phyloP scores from a whole-genome alignment of 2,329 filamentous ascomycete genomes.

The Colletotrichum trifolii region DNA sequence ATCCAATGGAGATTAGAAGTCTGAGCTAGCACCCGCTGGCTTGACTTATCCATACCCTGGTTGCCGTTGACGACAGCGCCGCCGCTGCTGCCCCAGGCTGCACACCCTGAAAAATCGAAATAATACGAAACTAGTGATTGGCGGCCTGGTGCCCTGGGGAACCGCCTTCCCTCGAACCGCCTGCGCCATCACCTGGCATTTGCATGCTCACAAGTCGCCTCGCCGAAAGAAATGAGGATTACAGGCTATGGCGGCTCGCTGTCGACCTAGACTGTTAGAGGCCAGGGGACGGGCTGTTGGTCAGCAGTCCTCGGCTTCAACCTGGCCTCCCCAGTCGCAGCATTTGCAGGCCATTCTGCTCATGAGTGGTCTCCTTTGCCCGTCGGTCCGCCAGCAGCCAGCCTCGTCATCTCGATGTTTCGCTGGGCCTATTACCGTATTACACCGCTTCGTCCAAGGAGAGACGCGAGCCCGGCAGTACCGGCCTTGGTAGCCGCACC shows the following conservation, averaged over 20 bases:
- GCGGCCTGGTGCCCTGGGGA: constrained; percentile 1
- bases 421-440: background rate
- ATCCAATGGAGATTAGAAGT: constrained; percentile 27
- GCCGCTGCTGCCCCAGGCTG: constrained; percentile 12
- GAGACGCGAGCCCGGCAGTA: constrained; percentile 17
- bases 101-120: constrained; percentile 12
- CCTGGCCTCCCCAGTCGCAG: too few species aligned
- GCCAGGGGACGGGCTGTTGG: too few species aligned
- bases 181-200: background rate
- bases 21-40: background rate
- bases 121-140: constrained; percentile 12
- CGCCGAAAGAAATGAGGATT: too few species aligned
- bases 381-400: too few species aligned
- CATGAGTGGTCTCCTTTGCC: too few species aligned
- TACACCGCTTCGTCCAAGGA: constrained; percentile 1
- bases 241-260: too few species aligned
- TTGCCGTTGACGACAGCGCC: constrained; percentile 25
- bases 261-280: too few species aligned
- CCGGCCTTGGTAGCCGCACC: background rate
- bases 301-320: too few species aligned
- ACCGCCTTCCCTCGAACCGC: background rate
- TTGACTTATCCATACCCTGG: constrained; percentile 2
- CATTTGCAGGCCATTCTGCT: too few species aligned
- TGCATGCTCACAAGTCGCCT: too few species aligned
- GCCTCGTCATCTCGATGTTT: too few species aligned